Evolutionary conservation across 2,329 filamentous ascomycete genomes (phyloP), one percentile per base, ranked within the genome.

Genomic region (Thielaviopsis populi): DNA sequence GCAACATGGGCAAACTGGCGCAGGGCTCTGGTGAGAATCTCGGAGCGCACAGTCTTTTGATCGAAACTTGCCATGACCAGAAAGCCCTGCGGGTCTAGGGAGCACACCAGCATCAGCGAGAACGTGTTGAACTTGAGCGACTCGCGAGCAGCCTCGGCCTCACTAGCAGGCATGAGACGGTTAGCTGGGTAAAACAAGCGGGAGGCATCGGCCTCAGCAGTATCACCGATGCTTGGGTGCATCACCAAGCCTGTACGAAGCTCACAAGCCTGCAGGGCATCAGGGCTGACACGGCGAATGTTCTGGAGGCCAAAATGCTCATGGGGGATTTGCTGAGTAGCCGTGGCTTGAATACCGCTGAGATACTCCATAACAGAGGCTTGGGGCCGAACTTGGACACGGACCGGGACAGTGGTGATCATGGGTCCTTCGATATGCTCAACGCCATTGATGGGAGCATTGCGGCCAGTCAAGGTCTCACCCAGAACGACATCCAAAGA

Each of bases 41-140:
- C 72, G 40, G 73, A 75, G 19, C 74, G 74, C 19, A 87, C 78
- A 0, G 79, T 78, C n/a, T 79, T 79, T 24, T 82, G 83, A 69
- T 87, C 83, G 68, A 86, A 86, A 68, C 83, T 84, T 0, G 83
- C 83, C 74, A 83, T 84, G 64, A 84, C 75, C 17, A 80, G 71
- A 69, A 86, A 81, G 0, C 80, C 78, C 66, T 77, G 74, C 1
- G 78, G 75, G 42, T 82, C 78, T 5, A 86, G 73, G 3, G 80
- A 83, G 70, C 83, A 87, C 50, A 86, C 83, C 22, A 87, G 73
- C 75, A 87, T 86, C 40, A 87, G 77, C 1, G 83, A 79, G 69
- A 86, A 85, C 0, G 77, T 79, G 70, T 80, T 80, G 70, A 80
- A 80, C 68, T 79, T 79, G 68, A 85, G 75, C 0, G 82, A 83